phyloP scores from a whole-genome alignment of 176 grass and related monocot species.

The Dendrocalamus sinicus region DNA sequence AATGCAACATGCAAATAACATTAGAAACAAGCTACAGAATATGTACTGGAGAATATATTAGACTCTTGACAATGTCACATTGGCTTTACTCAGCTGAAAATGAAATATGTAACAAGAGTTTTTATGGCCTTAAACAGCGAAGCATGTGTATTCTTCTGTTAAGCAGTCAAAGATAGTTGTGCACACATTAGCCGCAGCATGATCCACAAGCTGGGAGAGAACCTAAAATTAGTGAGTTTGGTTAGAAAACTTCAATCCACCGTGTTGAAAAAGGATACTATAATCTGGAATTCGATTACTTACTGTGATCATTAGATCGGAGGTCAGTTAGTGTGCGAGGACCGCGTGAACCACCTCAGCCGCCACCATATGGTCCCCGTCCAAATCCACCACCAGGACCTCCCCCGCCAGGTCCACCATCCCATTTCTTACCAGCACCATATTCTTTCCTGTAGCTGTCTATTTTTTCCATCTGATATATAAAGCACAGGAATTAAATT shows the following conservation, averaged over 20 bases:
- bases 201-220: conserved; percentile 95
- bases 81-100: conserved; percentile 15
- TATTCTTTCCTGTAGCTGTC: conserved; percentile 82
- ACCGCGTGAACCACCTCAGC: conserved; percentile 59
- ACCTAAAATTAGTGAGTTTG: conserved; percentile 57
- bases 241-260: conserved; percentile 19
- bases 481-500: conserved; percentile 6
- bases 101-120: conserved; percentile 3
- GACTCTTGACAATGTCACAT: conserved; percentile 24
- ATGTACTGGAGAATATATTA: neutral
- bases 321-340: conserved; percentile 80
- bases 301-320: conserved; percentile 80
- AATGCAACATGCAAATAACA: neutral
- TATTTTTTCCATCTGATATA: conserved; percentile 77
- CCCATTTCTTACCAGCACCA: conserved; percentile 90
- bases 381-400: conserved; percentile 67
- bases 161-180: neutral
- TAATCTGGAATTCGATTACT: conserved; percentile 26
- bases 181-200: conserved; percentile 74
- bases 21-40: conserved; percentile 4
- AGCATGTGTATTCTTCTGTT: conserved; percentile 24
- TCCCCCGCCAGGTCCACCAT: conserved; percentile 90
- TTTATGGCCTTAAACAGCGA: neutral
- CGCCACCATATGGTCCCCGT: conserved; percentile 68
- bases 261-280: neutral